phyloP scores from a whole-genome alignment of 2,329 filamentous ascomycete genomes.

The Zymoseptoria tritici region DNA sequence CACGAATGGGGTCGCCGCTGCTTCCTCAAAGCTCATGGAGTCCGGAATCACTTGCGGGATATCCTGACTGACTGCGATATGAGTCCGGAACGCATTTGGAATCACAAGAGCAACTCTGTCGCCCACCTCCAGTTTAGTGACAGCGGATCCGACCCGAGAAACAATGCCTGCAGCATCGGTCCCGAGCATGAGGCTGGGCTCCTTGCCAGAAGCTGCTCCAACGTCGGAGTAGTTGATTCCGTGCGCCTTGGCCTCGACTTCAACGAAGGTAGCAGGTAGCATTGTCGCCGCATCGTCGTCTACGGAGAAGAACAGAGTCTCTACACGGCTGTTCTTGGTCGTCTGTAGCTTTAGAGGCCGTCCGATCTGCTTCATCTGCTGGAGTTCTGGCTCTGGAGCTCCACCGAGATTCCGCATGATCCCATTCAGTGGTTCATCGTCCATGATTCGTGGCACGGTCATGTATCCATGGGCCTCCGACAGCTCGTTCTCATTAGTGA shows the following conservation, averaged over 20 bases:
- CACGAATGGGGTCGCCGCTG: slow-evolving; percentile 5
- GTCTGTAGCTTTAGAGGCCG: not conserved
- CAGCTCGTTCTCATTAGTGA: not conserved
- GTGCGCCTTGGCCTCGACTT: slow-evolving; percentile 1
- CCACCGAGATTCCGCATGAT: not conserved
- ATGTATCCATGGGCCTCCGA: not conserved
- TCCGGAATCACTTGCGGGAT: not conserved
- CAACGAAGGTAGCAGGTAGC: not conserved
- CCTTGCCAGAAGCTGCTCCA: not conserved
- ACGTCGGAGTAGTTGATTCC: slow-evolving; percentile 1
- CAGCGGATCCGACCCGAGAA: slow-evolving; percentile 1
- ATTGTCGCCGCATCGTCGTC: not conserved
- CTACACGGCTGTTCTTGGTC: not conserved
- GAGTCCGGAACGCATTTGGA: slow-evolving; percentile 1
- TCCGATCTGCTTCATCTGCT: not conserved
- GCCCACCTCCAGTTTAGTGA: slow-evolving; percentile 2
- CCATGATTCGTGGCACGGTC: not conserved
- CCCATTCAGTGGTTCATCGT: not conserved
- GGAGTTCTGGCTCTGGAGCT: not conserved
- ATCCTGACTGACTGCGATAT: not conserved
- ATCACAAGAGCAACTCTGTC: slow-evolving; percentile 2
- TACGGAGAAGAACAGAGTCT: not conserved
- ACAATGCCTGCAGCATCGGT: slow-evolving; percentile 4
- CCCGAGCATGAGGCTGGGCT: not conserved
- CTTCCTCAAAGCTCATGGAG: slow-evolving; percentile 5